phyloP scores from a whole-genome alignment of 2,329 filamentous ascomycete species.

The Huntiella moniliformis region DNA sequence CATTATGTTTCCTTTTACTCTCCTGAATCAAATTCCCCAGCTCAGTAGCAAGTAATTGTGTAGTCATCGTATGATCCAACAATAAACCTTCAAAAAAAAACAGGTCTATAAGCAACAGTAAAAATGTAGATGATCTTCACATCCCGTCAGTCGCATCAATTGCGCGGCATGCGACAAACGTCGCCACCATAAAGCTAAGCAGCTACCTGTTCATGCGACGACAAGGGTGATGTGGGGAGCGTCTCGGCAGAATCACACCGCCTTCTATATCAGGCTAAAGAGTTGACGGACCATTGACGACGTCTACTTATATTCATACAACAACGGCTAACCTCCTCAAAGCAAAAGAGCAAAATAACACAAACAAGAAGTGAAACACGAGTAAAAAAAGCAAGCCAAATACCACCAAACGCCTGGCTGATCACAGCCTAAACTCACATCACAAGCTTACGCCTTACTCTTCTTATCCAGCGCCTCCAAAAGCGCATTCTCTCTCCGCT shows the following conservation, averaged over 20 bases:
- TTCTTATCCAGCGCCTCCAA: slow-evolving; percentile 24
- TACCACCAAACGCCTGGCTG: neutral
- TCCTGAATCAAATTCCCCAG: slow-evolving; percentile 83
- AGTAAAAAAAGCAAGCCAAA: neutral
- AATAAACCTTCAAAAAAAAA: too few relatives aligned
- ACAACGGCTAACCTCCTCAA: neutral
- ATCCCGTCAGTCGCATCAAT: too few relatives aligned
- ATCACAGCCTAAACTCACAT: neutral
- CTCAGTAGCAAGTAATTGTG: slow-evolving; percentile 75
- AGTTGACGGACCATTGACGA: too few relatives aligned
- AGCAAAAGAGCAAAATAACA: neutral
- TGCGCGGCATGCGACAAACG: too few relatives aligned
- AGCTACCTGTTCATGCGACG: too few relatives aligned
- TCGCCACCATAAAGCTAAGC: too few relatives aligned
- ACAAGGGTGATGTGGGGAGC: too few relatives aligned
- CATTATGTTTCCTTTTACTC: slow-evolving; percentile 84
- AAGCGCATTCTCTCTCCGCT: slow-evolving; percentile 22
- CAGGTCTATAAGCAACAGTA: too few relatives aligned
- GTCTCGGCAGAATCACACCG: too few relatives aligned
- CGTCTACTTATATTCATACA: too few relatives aligned
- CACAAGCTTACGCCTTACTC: slow-evolving; percentile 4
- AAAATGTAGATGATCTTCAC: too few relatives aligned
- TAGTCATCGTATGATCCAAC: slow-evolving; percentile 44
- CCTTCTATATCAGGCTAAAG: too few relatives aligned
- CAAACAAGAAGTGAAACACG: neutral